Base-by-base conservation (phyloP, 75 land plant genomes). In the Cunninghamia lanceolata region DNA sequence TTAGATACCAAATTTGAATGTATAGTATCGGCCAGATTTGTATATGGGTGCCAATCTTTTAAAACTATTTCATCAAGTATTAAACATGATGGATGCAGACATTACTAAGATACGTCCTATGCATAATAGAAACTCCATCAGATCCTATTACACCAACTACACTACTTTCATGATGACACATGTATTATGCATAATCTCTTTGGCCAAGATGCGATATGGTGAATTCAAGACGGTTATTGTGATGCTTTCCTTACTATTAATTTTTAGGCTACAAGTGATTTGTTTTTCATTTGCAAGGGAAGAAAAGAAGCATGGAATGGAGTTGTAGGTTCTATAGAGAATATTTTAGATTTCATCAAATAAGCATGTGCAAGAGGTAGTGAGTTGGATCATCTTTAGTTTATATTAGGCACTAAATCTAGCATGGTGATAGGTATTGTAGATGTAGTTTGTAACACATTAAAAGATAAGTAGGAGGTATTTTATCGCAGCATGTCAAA, bases 11-110 rank as follows among this genome's bases (percentile, higher is more conserved):
- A 88, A 91, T 82, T 47, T 97, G 40, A 94, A 91, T 66, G 88
- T 97, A 56, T 97, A 88, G 90, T 97, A 97, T 88, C 98, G 99
- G n/a, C 99, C 99, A 70, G 99, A 97, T 90, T 89, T 98, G 40
- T 97, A 97, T 88, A 97, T 97, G 99, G 99, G 99, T 83, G 99
- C 96, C 89, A 97, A 97, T 86, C 90, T 97, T 21, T 93, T 84
- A n/a, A 94, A 96, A 85, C 79, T 97, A 88, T 95, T 97, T 85
- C 92, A 87, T 45, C 98, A 96, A 71, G 93, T 97, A 93, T 83
- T 91, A 76, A 39, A 36, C 34, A 90, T 97, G 96, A 87, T 90
- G 35, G 98, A 97, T 91, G 94, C 93, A 82, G 99, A 96, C 84
- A 97, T 97, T 83, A 88, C 93, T 40, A 90, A 91, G 53, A 91